A percentile compares a stretch with the other conserved stretches of the same genome.
Evolutionary conservation across 129 eudicot genomes (phyloP).

Genomic region (Chrysanthemum seticuspe): DNA sequence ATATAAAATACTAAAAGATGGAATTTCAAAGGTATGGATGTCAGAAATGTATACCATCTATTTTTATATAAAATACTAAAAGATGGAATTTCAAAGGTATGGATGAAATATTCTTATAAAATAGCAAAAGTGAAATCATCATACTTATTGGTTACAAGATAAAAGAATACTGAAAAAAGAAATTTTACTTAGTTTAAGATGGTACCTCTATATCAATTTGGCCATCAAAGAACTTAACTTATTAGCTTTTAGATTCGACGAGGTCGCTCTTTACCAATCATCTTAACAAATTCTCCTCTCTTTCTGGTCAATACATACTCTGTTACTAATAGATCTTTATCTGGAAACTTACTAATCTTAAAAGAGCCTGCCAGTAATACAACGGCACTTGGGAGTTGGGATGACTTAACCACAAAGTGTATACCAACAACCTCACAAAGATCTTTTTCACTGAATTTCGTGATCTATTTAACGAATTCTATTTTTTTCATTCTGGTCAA

Average conservation of each 20-base stretch:
- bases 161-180: not conserved
- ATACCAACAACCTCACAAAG: not conserved
- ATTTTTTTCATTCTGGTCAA: slow-evolving; percentile 15
- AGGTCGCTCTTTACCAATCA: slow-evolving; percentile 22
- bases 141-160: not conserved
- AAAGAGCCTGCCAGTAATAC: slow-evolving; percentile 9
- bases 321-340: slow-evolving; percentile 19
- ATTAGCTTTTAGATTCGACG: slow-evolving; percentile 10
- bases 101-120: too few species aligned
- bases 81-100: too few species aligned
- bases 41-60: not conserved
- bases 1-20: too few species aligned
- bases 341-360: slow-evolving; percentile 16
- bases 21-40: too few species aligned
- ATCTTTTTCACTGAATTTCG: not conserved
- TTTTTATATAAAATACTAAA: too few species aligned
- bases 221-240: slow-evolving; percentile 28
- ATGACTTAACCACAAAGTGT: slow-evolving; percentile 23
- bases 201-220: slow-evolving; percentile 32
- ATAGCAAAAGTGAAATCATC: too few species aligned
- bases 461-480: slow-evolving; percentile 16
- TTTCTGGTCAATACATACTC: not conserved
- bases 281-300: slow-evolving; percentile 15
- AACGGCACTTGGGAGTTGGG: slow-evolving; percentile 24
- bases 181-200: slow-evolving; percentile 29